Evolutionary conservation across 371 early-diverging fungal genomes (phyloP).

Genomic region (Actinomucor elegans): DNA sequence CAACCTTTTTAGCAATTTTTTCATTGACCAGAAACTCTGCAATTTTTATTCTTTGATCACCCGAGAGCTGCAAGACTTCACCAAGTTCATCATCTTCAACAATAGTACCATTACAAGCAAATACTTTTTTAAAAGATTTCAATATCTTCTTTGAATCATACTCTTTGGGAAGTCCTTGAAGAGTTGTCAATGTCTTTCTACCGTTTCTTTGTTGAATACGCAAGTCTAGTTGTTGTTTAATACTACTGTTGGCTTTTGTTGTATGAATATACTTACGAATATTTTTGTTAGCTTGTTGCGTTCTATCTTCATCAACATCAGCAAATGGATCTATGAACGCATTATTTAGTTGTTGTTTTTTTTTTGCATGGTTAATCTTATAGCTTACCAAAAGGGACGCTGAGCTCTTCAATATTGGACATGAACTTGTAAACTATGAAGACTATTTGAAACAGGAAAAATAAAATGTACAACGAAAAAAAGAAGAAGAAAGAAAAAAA

Average conservation of each 20-base stretch:
- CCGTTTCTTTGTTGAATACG: slow-evolving; percentile 98
- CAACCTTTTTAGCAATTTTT: slow-evolving; percentile 80
- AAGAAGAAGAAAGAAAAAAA: no score
- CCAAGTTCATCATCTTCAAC: slow-evolving; percentile 91
- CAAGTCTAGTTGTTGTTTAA: slow-evolving; percentile 65
- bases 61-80: slow-evolving; percentile 90
- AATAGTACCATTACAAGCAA: slow-evolving; percentile 96
- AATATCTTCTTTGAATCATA: slow-evolving; percentile 88
- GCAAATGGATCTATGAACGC: slow-evolving; percentile 73
- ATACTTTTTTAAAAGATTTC: slow-evolving; percentile 95
- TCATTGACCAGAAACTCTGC: slow-evolving; percentile 74
- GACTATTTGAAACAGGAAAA: not conserved
- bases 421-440: slow-evolving; percentile 19
- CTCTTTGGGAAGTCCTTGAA: slow-evolving; percentile 84
- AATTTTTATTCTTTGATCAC: slow-evolving; percentile 93
- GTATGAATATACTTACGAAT: slow-evolving; percentile 66
- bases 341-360: not conserved
- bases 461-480: no score
- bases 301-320: slow-evolving; percentile 71
- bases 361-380: not conserved
- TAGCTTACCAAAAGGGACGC: slow-evolving; percentile 29
- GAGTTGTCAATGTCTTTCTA: slow-evolving; percentile 90
- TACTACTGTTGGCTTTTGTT: not conserved
- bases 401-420: slow-evolving; percentile 41
- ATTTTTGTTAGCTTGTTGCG: slow-evolving; percentile 56